Evolutionary conservation across 768 basidiomycete species (phyloP).

Genomic region (Chiua virens): DNA sequence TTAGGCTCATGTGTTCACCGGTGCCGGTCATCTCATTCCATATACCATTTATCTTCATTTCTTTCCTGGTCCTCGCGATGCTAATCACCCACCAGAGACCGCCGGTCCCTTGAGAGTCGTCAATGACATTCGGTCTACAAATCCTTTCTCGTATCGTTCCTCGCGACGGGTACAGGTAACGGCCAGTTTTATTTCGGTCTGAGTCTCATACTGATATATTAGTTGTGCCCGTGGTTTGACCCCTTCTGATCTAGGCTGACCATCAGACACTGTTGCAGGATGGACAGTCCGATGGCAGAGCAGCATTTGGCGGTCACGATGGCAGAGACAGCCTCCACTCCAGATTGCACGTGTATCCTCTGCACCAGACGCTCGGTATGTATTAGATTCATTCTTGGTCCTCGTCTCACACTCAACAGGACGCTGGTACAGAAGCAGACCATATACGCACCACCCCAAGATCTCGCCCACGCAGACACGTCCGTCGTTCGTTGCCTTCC

Average conservation of each 20-base stretch:
- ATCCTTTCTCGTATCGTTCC: not conserved
- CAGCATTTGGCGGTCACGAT: conserved; percentile 15
- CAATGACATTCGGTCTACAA: not conserved
- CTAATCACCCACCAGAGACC: too few relatives aligned
- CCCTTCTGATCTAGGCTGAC: conserved; percentile 2
- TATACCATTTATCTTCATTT: too few relatives aligned
- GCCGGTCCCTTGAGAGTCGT: not conserved
- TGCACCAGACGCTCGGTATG: conserved; percentile 8
- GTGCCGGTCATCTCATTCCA: too few relatives aligned
- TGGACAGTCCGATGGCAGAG: not conserved
- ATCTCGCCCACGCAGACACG: conserved; percentile 3
- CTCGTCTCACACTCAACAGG: conserved; percentile 14
- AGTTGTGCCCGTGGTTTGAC: not conserved
- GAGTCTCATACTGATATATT: not conserved
- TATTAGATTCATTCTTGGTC: not conserved
- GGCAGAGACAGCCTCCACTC: conserved; percentile 6
- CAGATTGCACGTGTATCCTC: conserved; percentile 8
- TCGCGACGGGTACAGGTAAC: too few relatives aligned
- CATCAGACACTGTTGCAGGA: not conserved
- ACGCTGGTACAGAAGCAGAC: not conserved
- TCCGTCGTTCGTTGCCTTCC: conserved; percentile 16
- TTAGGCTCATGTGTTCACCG: too few relatives aligned
- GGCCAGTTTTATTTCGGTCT: conserved; percentile 2
- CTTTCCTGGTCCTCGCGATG: too few relatives aligned
- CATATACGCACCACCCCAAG: not conserved